Conservation (phyloP, 495 filamentous ascomycete genomes). For the Sabuloglossum arenarium region DNA sequence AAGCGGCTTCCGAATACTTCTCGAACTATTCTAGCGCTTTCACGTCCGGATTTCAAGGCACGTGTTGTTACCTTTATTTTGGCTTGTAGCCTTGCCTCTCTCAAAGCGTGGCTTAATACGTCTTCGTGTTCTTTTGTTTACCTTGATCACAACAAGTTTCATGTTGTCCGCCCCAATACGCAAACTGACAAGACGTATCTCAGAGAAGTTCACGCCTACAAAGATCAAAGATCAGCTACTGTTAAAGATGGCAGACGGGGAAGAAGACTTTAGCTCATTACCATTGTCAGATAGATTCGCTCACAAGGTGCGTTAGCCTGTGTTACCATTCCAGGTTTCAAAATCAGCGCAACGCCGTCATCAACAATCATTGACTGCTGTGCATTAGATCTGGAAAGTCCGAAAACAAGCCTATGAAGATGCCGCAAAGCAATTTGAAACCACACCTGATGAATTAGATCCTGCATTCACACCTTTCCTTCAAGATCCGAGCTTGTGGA, state of each 20-base stretch:
- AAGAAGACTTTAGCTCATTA: constrained; percentile 69
- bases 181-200: not conserved
- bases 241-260: constrained; percentile 39
- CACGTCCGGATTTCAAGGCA: not conserved
- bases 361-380: not conserved
- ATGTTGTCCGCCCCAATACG: not conserved
- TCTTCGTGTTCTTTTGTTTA: not conserved
- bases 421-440: constrained; percentile 66
- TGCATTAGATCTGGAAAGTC: constrained; percentile 79
- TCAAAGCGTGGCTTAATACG: not conserved
- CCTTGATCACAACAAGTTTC: not conserved
- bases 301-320: constrained; percentile 51
- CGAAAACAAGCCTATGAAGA: constrained; percentile 91
- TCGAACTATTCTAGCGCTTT: not conserved
- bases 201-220: not conserved
- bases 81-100: not conserved
- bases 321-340: not conserved
- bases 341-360: not conserved
- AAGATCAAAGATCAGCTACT: not conserved
- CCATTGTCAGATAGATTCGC: constrained; percentile 64
- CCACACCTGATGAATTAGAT: constrained; percentile 69
- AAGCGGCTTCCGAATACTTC: not conserved
- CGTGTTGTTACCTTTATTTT: not conserved
- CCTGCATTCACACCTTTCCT: constrained; percentile 71
- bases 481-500: constrained; percentile 73